A percentile compares a stretch with the other conserved stretches of the same genome.
Conservation (phyloP, 768 basidiomycete genomes). For the Boletus tomentosulus region DNA sequence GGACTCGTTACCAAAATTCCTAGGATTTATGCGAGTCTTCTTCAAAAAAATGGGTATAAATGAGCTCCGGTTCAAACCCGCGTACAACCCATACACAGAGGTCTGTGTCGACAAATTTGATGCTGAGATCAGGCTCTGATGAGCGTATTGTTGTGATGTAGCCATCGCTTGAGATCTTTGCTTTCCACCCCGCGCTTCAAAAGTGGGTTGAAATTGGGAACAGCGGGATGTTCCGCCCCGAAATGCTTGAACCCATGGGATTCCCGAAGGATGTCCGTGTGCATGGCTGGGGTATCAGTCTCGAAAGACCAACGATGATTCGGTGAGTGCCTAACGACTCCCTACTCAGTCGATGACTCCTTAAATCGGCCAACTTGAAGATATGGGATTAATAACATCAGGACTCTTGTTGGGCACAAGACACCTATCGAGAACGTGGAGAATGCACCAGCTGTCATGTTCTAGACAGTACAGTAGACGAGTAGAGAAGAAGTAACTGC, state of each 20-base stretch:
- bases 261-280: conserved; percentile 95
- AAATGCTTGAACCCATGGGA: conserved; percentile 99
- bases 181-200: conserved; percentile 90
- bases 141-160: conserved; percentile 28
- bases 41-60: conserved; percentile 97
- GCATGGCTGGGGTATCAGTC: conserved; percentile 91
- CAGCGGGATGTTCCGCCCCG: conserved; percentile 99
- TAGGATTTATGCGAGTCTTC: conserved; percentile 98
- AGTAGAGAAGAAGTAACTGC: background rate
- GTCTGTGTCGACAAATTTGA: conserved; percentile 33
- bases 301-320: conserved; percentile 99
- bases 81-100: conserved; percentile 98
- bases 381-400: conserved; percentile 96
- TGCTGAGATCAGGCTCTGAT: background rate
- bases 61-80: conserved; percentile 94
- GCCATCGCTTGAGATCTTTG: conserved; percentile 98
- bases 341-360: background rate
- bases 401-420: conserved; percentile 96
- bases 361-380: conserved; percentile 35
- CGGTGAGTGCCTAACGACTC: conserved; percentile 48
- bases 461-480: conserved; percentile 43
- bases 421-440: conserved; percentile 87
- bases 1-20: background rate
- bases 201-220: conserved; percentile 99
- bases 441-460: conserved; percentile 85